Conservation (phyloP, 805 yeast genomes). For the Ogataea henricii region DNA sequence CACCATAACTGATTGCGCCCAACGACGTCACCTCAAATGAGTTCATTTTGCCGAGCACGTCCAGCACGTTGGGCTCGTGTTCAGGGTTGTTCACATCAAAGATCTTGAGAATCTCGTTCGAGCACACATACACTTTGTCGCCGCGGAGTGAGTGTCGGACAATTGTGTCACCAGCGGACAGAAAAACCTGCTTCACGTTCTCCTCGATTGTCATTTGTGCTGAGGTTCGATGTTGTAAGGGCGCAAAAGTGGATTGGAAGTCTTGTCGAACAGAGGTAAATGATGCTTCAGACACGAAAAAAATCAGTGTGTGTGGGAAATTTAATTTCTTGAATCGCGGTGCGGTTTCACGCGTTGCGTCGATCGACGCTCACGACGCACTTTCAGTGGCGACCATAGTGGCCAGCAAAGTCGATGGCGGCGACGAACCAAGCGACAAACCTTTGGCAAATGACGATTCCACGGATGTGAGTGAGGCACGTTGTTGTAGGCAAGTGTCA, state of each 20-base stretch:
- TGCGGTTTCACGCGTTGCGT: background rate
- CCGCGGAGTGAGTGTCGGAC: conserved; percentile 28
- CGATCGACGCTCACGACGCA: background rate
- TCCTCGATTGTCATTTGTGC: conserved; percentile 23
- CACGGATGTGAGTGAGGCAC: no score
- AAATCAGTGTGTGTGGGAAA: background rate
- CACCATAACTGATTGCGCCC: conserved; percentile 21
- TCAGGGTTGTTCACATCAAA: conserved; percentile 50
- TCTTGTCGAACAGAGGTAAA: background rate
- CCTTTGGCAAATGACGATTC: no score
- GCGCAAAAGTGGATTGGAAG: background rate
- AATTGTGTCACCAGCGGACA: conserved; percentile 30
- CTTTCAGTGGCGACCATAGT: no score
- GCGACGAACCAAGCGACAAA: no score
- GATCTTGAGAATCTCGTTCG: conserved; percentile 56
- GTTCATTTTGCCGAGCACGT: conserved; percentile 49
- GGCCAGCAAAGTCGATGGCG: no score
- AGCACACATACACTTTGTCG: conserved; percentile 50
- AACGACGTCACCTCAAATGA: conserved; percentile 36
- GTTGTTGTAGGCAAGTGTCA: no score
- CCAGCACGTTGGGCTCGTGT: conserved; percentile 62
- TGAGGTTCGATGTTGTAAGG: background rate
- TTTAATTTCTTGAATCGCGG: background rate
- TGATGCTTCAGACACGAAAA: conserved; percentile 1
- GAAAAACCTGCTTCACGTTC: conserved; percentile 33